Evolutionary conservation across 805 yeast species (phyloP).

Genomic region (Sungouiozyma ichnusensis): DNA sequence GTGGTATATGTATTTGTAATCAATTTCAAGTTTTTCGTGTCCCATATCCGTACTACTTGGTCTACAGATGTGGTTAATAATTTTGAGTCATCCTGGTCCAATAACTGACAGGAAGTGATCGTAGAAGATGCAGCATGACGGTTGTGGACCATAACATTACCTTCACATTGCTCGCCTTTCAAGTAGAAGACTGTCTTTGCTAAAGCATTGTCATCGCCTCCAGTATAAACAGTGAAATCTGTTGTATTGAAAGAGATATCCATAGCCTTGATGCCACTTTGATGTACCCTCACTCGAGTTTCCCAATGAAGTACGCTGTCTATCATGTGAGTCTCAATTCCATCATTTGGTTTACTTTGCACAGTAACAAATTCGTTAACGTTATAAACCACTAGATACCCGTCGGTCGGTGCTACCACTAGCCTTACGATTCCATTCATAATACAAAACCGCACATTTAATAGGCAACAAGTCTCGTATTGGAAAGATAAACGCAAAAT

Average conservation of each 20-base stretch:
- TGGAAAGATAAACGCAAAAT: constrained; percentile 34
- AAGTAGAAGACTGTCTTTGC: constrained; percentile 14
- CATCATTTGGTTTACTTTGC: no score
- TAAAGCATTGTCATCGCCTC: constrained; percentile 89
- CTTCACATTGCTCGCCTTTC: constrained; percentile 1
- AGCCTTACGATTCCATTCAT: constrained; percentile 28
- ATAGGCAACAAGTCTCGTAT: constrained; percentile 69
- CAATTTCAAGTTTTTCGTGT: constrained; percentile 23
- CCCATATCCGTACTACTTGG: constrained; percentile 67
- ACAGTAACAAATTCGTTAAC: constrained; percentile 24
- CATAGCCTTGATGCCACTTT: constrained; percentile 73
- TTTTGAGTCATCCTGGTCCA: constrained; percentile 19
- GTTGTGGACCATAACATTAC: constrained; percentile 27
- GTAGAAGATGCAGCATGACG: constrained; percentile 74
- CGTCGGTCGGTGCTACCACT: constrained; percentile 72
- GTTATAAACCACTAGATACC: constrained; percentile 56
- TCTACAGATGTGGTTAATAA: constrained; percentile 70
- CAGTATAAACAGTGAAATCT: constrained; percentile 43
- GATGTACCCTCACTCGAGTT: constrained; percentile 41
- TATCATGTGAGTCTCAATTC: background rate
- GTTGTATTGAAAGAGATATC: constrained; percentile 18
- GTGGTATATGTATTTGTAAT: constrained; percentile 52
- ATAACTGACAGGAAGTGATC: constrained; percentile 49
- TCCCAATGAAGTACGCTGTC: background rate
- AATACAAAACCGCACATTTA: constrained; percentile 44